These are phyloP conservation scores for Arachis monticola DNA, from an alignment of 331 rosid genomes.

Conservation along the genomic window DNA sequence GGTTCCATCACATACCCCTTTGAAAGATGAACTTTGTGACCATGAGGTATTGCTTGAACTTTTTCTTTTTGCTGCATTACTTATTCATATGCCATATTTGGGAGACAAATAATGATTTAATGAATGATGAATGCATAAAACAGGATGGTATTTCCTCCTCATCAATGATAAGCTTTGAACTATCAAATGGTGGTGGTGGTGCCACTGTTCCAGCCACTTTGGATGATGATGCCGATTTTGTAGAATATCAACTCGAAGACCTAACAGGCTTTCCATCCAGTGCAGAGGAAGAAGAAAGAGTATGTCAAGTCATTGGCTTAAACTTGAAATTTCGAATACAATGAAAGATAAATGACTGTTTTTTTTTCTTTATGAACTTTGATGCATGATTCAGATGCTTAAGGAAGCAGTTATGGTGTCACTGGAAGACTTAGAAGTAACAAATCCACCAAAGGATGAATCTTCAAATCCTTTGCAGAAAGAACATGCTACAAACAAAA, in stretches of 20 bases:
- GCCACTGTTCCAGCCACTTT: slow-evolving; percentile 64
- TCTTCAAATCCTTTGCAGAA: not conserved
- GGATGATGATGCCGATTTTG: slow-evolving; percentile 74
- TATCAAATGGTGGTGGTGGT: slow-evolving; percentile 67
- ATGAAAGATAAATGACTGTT: not conserved
- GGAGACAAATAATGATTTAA: not conserved
- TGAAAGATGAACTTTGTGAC: slow-evolving; percentile 48
- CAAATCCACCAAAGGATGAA: slow-evolving; percentile 46
- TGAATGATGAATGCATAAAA: not conserved
- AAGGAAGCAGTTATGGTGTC: slow-evolving; percentile 82
- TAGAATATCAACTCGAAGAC: slow-evolving; percentile 86
- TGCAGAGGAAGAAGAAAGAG: slow-evolving; percentile 79
- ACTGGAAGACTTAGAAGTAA: slow-evolving; percentile 57
- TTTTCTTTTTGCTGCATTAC: not conserved
- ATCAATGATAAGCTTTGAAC: slow-evolving; percentile 93
- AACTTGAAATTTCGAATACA: slow-evolving; percentile 28
- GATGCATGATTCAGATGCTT: slow-evolving; percentile 64
- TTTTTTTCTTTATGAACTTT: slow-evolving; percentile 11
- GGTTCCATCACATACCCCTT: slow-evolving; percentile 69
- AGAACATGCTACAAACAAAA: slow-evolving; percentile 38
- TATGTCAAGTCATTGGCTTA: slow-evolving; percentile 48
- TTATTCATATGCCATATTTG: not conserved
- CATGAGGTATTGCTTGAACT: slow-evolving; percentile 49
- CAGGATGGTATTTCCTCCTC: slow-evolving; percentile 71
- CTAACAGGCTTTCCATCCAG: slow-evolving; percentile 72